Evolutionary conservation across 1,139 yeast species (phyloP), one percentile per base, ranked within the genome.

Genomic region (Diutina ranongensis): DNA sequence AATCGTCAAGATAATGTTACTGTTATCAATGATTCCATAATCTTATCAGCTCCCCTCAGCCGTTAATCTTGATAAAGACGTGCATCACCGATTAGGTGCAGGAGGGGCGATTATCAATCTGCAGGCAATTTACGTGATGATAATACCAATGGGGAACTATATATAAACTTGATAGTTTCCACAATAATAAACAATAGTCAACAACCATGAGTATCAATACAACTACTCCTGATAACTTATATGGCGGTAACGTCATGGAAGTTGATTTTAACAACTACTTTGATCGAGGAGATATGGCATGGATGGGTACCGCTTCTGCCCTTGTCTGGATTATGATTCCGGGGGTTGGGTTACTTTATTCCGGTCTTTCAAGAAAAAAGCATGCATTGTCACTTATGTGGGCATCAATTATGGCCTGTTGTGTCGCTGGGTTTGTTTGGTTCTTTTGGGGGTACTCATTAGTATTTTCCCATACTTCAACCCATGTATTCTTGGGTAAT

Each of bases 381-480:
- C 96, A 89, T 57, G 95, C 97, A 15, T 68, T 88, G 49, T 83
- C 96, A 10, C 71, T 89, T 48, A 67, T 89, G 50, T 89, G 96
- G 96, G 94, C 95, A n/a, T 81, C 95, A 3, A 68, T 89, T 60
- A 87, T 86, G 85, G 88, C 94, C 15, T 78, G 79, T 20, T 80
- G 92, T 55, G 67, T 89, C 35, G 78, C 88, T 5, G 68, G 83
- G 1, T 87, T 89, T 74, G 96, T 89, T 59, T 89, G 97, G 97
- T 89, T 87, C 64, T 87, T 87, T 68, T 87, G 97, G 96, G 97
- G 97, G 49, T 89, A 84, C 63, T 83, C 97, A 8, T 72, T 92
- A 50, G 80, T 86, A 21, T 89, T 88, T 61, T 78, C 94, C 44
- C 85, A 81, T 57, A 66, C 69, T 46, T 80, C 83, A 16, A 68